These are phyloP conservation scores for Fusarium drepaniforme DNA, from an alignment of 2,329 filamentous ascomycete species.

Conservation along the genomic window DNA sequence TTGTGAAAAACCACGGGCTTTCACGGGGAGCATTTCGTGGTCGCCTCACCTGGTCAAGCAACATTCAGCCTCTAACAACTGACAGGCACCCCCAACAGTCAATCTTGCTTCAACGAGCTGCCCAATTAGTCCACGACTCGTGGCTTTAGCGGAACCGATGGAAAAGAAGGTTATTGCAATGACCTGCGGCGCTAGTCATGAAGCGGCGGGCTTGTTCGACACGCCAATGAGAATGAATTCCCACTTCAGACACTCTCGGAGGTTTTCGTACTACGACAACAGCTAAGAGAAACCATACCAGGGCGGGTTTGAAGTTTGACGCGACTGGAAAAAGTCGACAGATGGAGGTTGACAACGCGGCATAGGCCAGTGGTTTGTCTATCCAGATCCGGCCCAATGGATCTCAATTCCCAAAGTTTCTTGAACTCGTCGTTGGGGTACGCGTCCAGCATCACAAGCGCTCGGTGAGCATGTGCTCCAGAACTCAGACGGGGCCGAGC, in stretches of 20 bases:
- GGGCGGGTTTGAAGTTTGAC: background rate
- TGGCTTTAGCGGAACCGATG: background rate
- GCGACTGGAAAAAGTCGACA: background rate
- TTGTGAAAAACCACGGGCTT: background rate
- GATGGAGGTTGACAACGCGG: background rate
- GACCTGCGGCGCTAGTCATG: slow-evolving; percentile 18
- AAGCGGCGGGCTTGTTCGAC: background rate
- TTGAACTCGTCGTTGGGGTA: background rate
- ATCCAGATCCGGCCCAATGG: background rate
- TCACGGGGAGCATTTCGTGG: background rate
- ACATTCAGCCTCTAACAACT: background rate
- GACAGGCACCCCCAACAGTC: background rate
- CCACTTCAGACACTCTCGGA: background rate
- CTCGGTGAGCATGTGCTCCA: background rate
- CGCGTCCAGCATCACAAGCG: background rate
- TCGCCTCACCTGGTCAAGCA: background rate
- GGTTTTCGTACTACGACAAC: background rate
- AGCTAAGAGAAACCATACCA: background rate
- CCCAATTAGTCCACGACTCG: background rate
- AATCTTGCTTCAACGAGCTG: background rate
- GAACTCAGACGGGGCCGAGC: slow-evolving; percentile 2
- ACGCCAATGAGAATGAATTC: slow-evolving; percentile 9
- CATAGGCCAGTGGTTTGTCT: background rate
- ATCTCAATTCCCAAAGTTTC: background rate
- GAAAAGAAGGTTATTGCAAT: slow-evolving; percentile 15